A percentile compares a stretch with the other conserved stretches of the same genome.
Evolutionary conservation across 345 rosid genomes (phyloP).

Genomic region (Lumnitzera racemosa): DNA sequence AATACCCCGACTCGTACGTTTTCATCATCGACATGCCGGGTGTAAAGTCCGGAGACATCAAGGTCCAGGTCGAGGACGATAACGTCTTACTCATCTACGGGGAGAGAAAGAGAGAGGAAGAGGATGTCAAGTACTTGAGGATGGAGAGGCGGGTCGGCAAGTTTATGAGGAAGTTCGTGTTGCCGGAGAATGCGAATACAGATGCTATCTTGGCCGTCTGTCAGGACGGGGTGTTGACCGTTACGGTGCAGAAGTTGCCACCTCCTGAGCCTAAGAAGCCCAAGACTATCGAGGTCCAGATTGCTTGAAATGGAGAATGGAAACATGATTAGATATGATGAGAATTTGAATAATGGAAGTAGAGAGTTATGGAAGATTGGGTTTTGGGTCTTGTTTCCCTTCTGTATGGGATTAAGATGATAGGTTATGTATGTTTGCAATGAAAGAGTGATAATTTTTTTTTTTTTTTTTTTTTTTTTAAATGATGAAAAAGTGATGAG

Average conservation of each 20-base stretch:
- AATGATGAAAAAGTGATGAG: too few species aligned
- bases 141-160: slow-evolving; percentile 81
- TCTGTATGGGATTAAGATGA: too few species aligned
- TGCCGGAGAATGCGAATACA: slow-evolving; percentile 65
- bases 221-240: slow-evolving; percentile 68
- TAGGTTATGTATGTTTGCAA: too few species aligned
- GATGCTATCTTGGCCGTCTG: slow-evolving; percentile 55
- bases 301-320: slow-evolving; percentile 30
- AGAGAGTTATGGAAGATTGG: too few species aligned
- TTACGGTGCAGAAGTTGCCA: slow-evolving; percentile 65
- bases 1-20: slow-evolving; percentile 36
- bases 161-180: slow-evolving; percentile 61
- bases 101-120: slow-evolving; percentile 44
- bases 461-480: too few species aligned
- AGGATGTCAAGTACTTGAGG: slow-evolving; percentile 51
- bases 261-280: slow-evolving; percentile 84
- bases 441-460: fast-evolving
- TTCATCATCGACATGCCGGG: slow-evolving; percentile 88
- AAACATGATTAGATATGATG: too few species aligned
- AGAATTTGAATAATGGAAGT: too few species aligned
- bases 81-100: slow-evolving; percentile 61
- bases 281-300: slow-evolving; percentile 58
- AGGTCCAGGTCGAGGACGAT: slow-evolving; percentile 71
- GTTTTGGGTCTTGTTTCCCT: too few species aligned
- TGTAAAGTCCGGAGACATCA: slow-evolving; percentile 50